Conservation (phyloP, 2,329 filamentous ascomycete species). For the Tolypocladium capitatum region DNA sequence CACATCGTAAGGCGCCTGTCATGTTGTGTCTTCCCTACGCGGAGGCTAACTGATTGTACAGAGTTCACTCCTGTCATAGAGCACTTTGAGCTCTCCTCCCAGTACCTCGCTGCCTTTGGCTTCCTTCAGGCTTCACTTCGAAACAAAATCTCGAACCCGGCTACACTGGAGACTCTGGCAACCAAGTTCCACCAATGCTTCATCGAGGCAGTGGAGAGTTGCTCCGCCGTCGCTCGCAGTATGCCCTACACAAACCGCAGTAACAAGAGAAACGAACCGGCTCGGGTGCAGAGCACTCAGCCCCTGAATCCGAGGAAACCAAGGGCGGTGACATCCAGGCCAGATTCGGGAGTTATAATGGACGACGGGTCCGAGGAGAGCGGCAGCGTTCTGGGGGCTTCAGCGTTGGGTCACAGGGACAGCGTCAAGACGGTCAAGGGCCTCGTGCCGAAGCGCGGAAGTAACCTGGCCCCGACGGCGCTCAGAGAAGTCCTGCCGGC, state of each 20-base stretch:
- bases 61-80: conserved; percentile 28
- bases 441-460: conserved; percentile 6
- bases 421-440: conserved; percentile 17
- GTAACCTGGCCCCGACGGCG: conserved; percentile 12
- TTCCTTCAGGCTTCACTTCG: conserved; percentile 18
- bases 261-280: conserved; percentile 23
- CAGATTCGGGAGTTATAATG: conserved; percentile 25
- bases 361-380: conserved; percentile 27
- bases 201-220: conserved; percentile 23
- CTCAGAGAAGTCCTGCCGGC: conserved; percentile 8
- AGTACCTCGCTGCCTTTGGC: conserved; percentile 21
- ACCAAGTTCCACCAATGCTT: conserved; percentile 28
- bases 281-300: conserved; percentile 8
- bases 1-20: conserved; percentile 13
- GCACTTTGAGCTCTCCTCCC: conserved; percentile 23
- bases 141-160: conserved; percentile 24
- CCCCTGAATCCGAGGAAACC: conserved; percentile 10
- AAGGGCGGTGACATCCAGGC: conserved; percentile 15
- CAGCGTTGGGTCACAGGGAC: conserved; percentile 13
- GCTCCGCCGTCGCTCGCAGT: conserved; percentile 19
- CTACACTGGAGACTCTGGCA: conserved; percentile 23
- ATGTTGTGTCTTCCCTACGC: not conserved
- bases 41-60: conserved; percentile 2
- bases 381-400: conserved; percentile 13
- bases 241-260: conserved; percentile 27